Percentiles rank a stretch among this genome's conserved stretches.
Evolutionary conservation across 257 asterid genomes (phyloP).

Genomic region (Fraxinus excelsior): DNA sequence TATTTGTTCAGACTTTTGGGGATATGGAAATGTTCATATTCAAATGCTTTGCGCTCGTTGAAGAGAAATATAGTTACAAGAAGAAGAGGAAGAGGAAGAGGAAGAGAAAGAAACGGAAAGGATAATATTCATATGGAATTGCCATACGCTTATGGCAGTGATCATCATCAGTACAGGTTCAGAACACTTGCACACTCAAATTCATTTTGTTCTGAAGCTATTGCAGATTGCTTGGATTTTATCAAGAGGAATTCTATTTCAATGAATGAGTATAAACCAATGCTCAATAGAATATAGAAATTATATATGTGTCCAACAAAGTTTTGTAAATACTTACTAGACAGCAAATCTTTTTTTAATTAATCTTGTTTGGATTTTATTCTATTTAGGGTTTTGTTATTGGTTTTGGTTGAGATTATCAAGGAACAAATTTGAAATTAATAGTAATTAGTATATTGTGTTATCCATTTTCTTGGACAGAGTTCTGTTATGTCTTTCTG

Average conservation of each 20-base stretch:
- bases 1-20: constrained; percentile 33
- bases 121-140: neutral
- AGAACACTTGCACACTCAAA: constrained; percentile 40
- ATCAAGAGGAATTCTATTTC: constrained; percentile 59
- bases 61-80: constrained; percentile 23
- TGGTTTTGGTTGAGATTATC: too few species aligned
- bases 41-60: constrained; percentile 22
- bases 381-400: neutral
- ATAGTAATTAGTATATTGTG: neutral
- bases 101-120: neutral
- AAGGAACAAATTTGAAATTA: neutral
- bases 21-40: constrained; percentile 29
- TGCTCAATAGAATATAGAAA: constrained; percentile 21
- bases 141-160: neutral
- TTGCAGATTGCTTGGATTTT: constrained; percentile 62
- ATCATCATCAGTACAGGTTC: constrained; percentile 16
- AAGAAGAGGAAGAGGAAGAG: neutral
- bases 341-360: neutral
- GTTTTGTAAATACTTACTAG: neutral
- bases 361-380: neutral
- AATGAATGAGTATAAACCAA: constrained; percentile 43
- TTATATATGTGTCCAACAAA: constrained; percentile 7
- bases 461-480: constrained; percentile 12
- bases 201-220: constrained; percentile 61
- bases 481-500: constrained; percentile 19